Percentiles rank a stretch among this genome's conserved stretches.
Conservation (phyloP, 1,284 basidiomycete species). For the Thelephora terrestris region DNA sequence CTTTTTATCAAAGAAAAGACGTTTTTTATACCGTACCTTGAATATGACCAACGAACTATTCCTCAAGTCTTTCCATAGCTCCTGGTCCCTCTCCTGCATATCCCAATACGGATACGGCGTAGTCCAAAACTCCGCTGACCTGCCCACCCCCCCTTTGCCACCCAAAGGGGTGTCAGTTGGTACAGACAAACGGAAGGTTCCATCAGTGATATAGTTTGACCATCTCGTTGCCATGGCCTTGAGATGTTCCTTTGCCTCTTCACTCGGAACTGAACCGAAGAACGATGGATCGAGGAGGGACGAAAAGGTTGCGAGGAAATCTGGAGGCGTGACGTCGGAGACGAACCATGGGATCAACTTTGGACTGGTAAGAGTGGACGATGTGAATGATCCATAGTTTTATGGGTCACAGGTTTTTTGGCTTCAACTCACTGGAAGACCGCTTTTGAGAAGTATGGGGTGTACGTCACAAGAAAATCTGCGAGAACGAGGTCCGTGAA, state of each 20-base stretch:
- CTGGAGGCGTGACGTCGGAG: conserved; percentile 77
- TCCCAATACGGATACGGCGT: conserved; percentile 77
- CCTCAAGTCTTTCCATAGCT: conserved; percentile 49
- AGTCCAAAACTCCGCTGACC: conserved; percentile 68
- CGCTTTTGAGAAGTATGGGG: conserved; percentile 71
- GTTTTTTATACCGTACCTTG: conserved; percentile 43
- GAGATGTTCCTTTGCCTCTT: conserved; percentile 33
- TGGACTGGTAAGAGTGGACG: conserved; percentile 37
- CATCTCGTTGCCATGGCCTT: conserved; percentile 62
- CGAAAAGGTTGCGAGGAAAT: conserved; percentile 50
- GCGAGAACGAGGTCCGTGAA: conserved; percentile 93
- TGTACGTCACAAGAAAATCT: conserved; percentile 86
- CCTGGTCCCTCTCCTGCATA: conserved; percentile 51
- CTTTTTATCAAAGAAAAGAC: not conserved
- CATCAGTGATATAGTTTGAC: conserved; percentile 58
- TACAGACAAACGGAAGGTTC: conserved; percentile 69
- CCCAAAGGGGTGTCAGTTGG: conserved; percentile 59
- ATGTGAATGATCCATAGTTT: not conserved
- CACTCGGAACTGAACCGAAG: conserved; percentile 29
- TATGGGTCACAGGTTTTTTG: not conserved
- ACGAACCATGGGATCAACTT: conserved; percentile 93
- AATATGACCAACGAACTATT: conserved; percentile 80
- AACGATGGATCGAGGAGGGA: conserved; percentile 51
- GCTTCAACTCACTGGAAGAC: conserved; percentile 72
- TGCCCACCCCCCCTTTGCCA: conserved; percentile 27